A percentile compares a stretch with the other conserved stretches of the same genome.
phyloP scores from a whole-genome alignment of 1,284 basidiomycete genomes.

The Ganoderma sp. region DNA sequence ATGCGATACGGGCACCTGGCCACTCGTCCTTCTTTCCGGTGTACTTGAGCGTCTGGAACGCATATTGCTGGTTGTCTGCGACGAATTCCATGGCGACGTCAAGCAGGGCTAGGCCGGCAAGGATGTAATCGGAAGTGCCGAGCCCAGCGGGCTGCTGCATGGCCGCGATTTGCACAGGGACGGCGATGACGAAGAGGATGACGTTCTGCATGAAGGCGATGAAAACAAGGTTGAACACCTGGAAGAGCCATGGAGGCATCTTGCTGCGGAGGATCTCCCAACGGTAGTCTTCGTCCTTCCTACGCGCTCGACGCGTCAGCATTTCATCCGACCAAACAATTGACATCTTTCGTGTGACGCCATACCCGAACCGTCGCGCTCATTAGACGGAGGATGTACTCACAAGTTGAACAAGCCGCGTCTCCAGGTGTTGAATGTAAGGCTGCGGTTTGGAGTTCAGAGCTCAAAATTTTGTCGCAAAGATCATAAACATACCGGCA shows the following conservation, averaged over 20 bases:
- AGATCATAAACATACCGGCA: conserved; percentile 46
- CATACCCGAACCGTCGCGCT: conserved; percentile 15
- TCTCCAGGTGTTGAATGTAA: conserved; percentile 85
- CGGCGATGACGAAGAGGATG: conserved; percentile 76
- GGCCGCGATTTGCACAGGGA: conserved; percentile 62
- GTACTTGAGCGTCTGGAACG: conserved; percentile 84
- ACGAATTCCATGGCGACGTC: conserved; percentile 76
- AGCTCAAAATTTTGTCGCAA: background rate
- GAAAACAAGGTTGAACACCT: conserved; percentile 82
- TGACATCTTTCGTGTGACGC: background rate
- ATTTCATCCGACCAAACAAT: background rate
- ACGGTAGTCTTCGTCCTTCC: conserved; percentile 88
- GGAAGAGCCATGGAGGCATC: conserved; percentile 75
- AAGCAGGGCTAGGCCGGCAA: conserved; percentile 64
- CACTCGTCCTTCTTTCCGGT: conserved; percentile 57
- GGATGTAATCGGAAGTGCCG: conserved; percentile 66
- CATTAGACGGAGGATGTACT: conserved; percentile 32
- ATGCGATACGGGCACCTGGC: conserved; percentile 66
- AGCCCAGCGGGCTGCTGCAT: conserved; percentile 62
- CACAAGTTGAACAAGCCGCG: conserved; percentile 83
- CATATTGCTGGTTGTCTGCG: conserved; percentile 91
- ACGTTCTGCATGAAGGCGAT: conserved; percentile 83
- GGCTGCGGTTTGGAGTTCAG: conserved; percentile 44
- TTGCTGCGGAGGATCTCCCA: conserved; percentile 80
- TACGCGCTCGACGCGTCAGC: conserved; percentile 29